These are phyloP conservation scores for Phaffia tasmanica DNA, from an alignment of 768 basidiomycete genomes.

Conservation along the genomic window DNA sequence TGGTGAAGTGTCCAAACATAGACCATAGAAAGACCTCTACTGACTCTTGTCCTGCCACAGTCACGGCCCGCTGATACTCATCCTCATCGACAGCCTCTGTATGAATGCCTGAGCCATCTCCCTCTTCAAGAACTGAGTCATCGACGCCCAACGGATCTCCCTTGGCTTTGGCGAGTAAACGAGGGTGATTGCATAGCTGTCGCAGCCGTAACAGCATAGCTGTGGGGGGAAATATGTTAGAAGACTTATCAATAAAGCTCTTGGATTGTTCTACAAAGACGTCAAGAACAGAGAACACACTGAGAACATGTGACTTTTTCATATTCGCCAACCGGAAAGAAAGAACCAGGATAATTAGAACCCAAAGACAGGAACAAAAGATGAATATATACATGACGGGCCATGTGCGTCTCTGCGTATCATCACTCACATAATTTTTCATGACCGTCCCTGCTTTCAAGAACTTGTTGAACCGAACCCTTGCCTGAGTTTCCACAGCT, in stretches of 20 bases:
- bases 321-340: no score
- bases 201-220: slow-evolving; percentile 23
- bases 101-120: neutral
- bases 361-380: neutral
- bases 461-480: slow-evolving; percentile 52
- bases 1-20: no score
- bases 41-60: no score
- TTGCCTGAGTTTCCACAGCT: slow-evolving; percentile 34
- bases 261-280: slow-evolving; percentile 32
- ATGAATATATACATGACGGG: neutral
- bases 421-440: slow-evolving; percentile 13
- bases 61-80: no score
- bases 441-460: slow-evolving; percentile 21
- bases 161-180: slow-evolving; percentile 15
- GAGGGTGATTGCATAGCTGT: slow-evolving; percentile 22
- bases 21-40: no score
- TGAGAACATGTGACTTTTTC: slow-evolving; percentile 5
- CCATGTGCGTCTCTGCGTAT: neutral
- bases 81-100: no score
- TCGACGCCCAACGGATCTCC: neutral
- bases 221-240: slow-evolving; percentile 7
- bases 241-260: slow-evolving; percentile 28
- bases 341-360: no score
- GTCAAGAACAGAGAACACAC: neutral
- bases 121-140: slow-evolving; percentile 4